Conservation (phyloP, 768 basidiomycete species). For the Boletellus ananiceps region DNA sequence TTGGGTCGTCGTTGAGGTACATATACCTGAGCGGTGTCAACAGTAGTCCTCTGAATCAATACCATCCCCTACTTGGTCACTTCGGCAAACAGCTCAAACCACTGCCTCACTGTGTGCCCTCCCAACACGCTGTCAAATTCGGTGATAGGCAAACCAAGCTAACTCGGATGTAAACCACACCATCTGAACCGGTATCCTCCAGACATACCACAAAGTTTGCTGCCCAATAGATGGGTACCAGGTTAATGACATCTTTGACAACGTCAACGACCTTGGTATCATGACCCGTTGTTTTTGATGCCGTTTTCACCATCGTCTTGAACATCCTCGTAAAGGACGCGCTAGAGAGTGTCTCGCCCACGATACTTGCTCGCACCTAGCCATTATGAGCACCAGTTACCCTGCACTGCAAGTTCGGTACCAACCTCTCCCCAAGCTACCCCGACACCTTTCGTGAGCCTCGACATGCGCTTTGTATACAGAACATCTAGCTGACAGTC, state of each 20-base stretch:
- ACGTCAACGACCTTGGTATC: conserved; percentile 46
- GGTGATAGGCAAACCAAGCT: conserved; percentile 31
- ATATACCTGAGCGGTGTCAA: conserved; percentile 30
- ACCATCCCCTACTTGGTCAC: conserved; percentile 32
- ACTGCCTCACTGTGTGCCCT: conserved; percentile 36
- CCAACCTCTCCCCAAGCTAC: conserved; percentile 10
- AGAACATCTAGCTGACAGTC: background rate
- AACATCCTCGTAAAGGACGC: conserved; percentile 11
- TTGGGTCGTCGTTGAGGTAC: conserved; percentile 31
- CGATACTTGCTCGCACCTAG: conserved; percentile 15
- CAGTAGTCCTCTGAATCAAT: background rate
- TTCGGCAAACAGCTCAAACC: conserved; percentile 47
- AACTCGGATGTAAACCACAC: background rate
- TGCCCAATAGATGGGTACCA: conserved; percentile 58
- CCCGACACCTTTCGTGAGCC: conserved; percentile 11
- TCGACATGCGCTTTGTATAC: conserved; percentile 17
- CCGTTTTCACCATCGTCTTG: conserved; percentile 6
- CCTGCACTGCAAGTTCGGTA: background rate
- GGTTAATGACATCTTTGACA: conserved; percentile 63
- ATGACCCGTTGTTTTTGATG: conserved; percentile 4
- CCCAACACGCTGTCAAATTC: conserved; percentile 37
- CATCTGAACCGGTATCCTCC: background rate
- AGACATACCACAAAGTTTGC: conserved; percentile 49
- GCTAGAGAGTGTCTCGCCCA: conserved; percentile 9
- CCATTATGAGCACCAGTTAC: background rate